These are phyloP conservation scores for Plasmopara viticola DNA, from an alignment of 352 stramenopile species.

Conservation along the genomic window DNA sequence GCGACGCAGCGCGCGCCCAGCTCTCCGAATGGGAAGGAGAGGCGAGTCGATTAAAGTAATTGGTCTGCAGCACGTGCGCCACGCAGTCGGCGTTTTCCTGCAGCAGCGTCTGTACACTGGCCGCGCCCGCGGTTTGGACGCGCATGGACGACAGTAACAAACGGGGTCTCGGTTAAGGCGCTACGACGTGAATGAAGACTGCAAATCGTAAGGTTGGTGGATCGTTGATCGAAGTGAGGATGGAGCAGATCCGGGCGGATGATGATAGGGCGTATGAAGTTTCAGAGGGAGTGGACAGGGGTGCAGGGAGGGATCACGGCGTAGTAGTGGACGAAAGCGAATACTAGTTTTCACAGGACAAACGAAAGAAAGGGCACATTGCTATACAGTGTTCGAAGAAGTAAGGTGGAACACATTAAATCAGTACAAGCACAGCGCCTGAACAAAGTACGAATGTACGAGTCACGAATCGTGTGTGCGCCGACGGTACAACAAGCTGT, in stretches of 20 bases:
- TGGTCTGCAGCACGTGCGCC: slow-evolving; percentile 26
- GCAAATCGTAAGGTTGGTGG: slow-evolving; percentile 1
- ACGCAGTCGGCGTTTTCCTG: slow-evolving; percentile 33
- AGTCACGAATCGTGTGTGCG: slow-evolving; percentile 5
- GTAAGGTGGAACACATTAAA: no score
- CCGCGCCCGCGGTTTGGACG: slow-evolving; percentile 22
- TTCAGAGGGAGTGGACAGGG: no score
- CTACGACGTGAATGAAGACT: slow-evolving; percentile 19
- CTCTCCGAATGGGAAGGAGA: slow-evolving; percentile 26
- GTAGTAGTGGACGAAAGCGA: no score
- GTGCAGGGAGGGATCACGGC: no score
- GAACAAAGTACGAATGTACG: slow-evolving; percentile 6
- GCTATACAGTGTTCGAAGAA: no score
- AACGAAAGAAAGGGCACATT: no score
- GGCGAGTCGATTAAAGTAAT: slow-evolving; percentile 28
- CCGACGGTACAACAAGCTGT: slow-evolving; percentile 14
- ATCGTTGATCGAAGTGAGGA: slow-evolving; percentile 2
- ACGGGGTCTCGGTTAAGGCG: slow-evolving; percentile 7
- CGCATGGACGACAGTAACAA: slow-evolving; percentile 13
- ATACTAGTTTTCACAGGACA: no score
- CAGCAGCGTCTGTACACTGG: slow-evolving; percentile 19
- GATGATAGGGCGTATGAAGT: no score
- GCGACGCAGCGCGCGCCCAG: slow-evolving; percentile 32
- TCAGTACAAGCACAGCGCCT: no score
- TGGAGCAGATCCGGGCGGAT: background rate